These are phyloP conservation scores for Rhodosporidiobolus sp. DNA, from an alignment of 768 basidiomycete species.

Conservation along the genomic window DNA sequence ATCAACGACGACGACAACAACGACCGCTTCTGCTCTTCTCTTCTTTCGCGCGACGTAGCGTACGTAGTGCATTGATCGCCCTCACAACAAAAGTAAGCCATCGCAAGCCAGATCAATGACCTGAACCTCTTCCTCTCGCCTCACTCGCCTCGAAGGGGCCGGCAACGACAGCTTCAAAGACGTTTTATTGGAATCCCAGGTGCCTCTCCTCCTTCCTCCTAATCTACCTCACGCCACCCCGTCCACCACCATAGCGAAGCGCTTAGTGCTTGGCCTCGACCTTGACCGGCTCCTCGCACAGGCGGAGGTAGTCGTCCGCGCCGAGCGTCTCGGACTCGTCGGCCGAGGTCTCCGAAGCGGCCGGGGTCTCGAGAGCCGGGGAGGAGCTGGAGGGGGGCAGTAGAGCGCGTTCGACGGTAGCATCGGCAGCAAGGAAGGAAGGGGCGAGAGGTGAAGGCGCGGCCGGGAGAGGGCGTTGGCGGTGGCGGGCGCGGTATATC, in stretches of 20 bases:
- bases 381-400: conserved; percentile 34
- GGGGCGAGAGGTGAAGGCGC: too few relatives aligned
- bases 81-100: too few relatives aligned
- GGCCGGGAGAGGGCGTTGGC: too few relatives aligned
- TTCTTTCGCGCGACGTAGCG: too few relatives aligned
- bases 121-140: background rate
- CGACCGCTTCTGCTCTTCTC: background rate
- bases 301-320: conserved; percentile 72
- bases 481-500: too few relatives aligned
- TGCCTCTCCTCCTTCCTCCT: background rate
- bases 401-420: background rate
- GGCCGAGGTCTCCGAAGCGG: conserved; percentile 46
- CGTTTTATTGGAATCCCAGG: background rate
- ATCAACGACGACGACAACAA: background rate
- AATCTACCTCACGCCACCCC: background rate
- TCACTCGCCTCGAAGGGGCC: background rate
- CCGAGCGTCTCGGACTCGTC: conserved; percentile 55
- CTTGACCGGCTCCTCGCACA: conserved; percentile 77
- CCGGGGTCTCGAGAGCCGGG: conserved; percentile 10
- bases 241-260: background rate
- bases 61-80: too few relatives aligned
- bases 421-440: background rate
- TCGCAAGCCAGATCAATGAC: too few relatives aligned
- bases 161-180: too few relatives aligned
- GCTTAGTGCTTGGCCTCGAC: conserved; percentile 59